These are phyloP conservation scores for Scolecobasidium constrictum DNA, from an alignment of 2,329 filamentous ascomycete genomes.

Conservation along the genomic window DNA sequence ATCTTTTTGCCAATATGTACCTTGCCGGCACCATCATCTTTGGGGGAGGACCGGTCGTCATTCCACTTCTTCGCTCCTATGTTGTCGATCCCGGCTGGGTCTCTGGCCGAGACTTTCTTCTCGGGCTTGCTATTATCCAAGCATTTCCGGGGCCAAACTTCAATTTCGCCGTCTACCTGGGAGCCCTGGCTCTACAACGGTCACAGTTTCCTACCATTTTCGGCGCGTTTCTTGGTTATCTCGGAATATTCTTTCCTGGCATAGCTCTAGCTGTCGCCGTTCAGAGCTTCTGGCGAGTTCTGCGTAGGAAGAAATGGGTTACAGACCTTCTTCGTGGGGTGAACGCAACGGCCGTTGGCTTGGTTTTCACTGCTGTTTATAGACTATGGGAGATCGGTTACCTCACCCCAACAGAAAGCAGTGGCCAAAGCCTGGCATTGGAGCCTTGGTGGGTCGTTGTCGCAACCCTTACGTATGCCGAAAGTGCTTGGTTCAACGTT, in stretches of 20 bases:
- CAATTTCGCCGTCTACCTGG: constrained; percentile 38
- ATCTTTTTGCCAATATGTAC: constrained; percentile 62
- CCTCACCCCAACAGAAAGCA: constrained; percentile 23
- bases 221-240: constrained; percentile 26
- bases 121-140: constrained; percentile 62
- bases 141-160: constrained; percentile 56
- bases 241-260: constrained; percentile 31
- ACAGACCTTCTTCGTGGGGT: constrained; percentile 26
- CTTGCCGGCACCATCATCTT: constrained; percentile 55
- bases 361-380: constrained; percentile 35
- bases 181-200: constrained; percentile 24
- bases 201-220: constrained; percentile 18
- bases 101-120: constrained; percentile 56
- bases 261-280: constrained; percentile 25
- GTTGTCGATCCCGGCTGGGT: constrained; percentile 62
- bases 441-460: constrained; percentile 38
- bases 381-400: constrained; percentile 34
- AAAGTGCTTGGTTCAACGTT: constrained; percentile 27
- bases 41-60: constrained; percentile 34
- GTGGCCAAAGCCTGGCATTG: constrained; percentile 24
- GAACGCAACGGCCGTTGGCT: constrained; percentile 31
- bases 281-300: constrained; percentile 26
- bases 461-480: constrained; percentile 28
- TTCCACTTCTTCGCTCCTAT: constrained; percentile 31
- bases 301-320: constrained; percentile 24